Base-by-base conservation (phyloP, 768 basidiomycete genomes). In the Boletus insuetus region DNA sequence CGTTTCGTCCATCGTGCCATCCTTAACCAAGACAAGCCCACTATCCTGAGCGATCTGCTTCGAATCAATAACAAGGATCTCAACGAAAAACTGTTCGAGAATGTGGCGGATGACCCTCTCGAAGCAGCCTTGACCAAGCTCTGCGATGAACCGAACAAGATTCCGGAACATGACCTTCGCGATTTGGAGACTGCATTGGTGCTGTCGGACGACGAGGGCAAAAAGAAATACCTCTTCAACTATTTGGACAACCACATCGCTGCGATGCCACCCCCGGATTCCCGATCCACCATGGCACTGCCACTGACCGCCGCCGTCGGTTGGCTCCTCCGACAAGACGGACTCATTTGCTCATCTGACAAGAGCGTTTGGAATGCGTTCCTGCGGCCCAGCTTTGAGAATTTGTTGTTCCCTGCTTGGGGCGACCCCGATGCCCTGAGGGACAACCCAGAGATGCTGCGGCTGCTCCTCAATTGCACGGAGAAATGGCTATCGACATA, bases 391-490 rank as follows among this genome's bases (percentile, higher is more conserved):
- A 22, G 16, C 13, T 53, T 56, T 32, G 38, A 53, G 16, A 24
- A 34, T 24, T 22, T 53, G 24, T 32, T 56, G 50, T 46, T 16
- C 26, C 26, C 26, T 26, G 26, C 26, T 26, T 26, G 29, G 29
- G 8, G 29, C 29, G 29, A 56, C 29, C 42, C 39, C 4, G 51
- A 53, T 24, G 34, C 26, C 8, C 39, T 53, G 32, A 45, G 40
- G 17, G 51, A 56, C 26, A 46, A 53, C 22, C 50, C 55, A 1
- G 50, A 56, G 22, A 53, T 46, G 51, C 20, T 56, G 16, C 38
- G 34, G 41, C 35, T 46, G 8, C 26, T 26, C 26, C 26, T 26
- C 26, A 26, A 26, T 26, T 26, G 6, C 26, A 26, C 26, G 26
- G 26, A 26, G 26, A 26, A 26, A 6, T 26, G 26, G 26, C 26